A percentile compares a stretch with the other conserved stretches of the same genome.
These are phyloP conservation scores for Kluyveromyces lactis DNA, from an alignment of 805 yeast species.

Conservation along the genomic window DNA sequence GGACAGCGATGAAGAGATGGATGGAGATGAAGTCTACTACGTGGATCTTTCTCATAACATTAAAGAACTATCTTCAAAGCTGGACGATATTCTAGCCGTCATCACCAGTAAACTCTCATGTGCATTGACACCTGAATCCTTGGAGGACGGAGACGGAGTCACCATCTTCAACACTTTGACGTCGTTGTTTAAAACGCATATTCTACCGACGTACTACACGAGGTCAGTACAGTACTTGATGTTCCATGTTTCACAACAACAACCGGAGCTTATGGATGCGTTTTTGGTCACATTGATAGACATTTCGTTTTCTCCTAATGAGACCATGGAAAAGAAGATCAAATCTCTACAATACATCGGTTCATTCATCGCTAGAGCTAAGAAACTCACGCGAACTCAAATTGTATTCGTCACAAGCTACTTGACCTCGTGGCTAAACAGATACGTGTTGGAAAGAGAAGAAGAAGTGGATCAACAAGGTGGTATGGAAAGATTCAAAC, in stretches of 20 bases:
- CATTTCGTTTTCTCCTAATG: slow-evolving; percentile 63
- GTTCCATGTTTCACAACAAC: slow-evolving; percentile 74
- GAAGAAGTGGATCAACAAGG: slow-evolving; percentile 56
- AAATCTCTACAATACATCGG: slow-evolving; percentile 90
- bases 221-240: slow-evolving; percentile 78
- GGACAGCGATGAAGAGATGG: slow-evolving; percentile 27
- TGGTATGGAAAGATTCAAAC: slow-evolving; percentile 86
- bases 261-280: slow-evolving; percentile 76
- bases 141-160: slow-evolving; percentile 58
- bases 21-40: slow-evolving; percentile 40
- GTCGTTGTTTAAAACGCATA: slow-evolving; percentile 69
- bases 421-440: slow-evolving; percentile 73
- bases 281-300: slow-evolving; percentile 76
- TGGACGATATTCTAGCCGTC: slow-evolving; percentile 59
- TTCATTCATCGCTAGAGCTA: slow-evolving; percentile 84
- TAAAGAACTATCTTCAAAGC: slow-evolving; percentile 49
- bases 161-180: slow-evolving; percentile 63
- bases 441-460: slow-evolving; percentile 79
- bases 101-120: slow-evolving; percentile 44
- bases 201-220: slow-evolving; percentile 88
- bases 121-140: slow-evolving; percentile 41
- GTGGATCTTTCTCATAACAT: slow-evolving; percentile 41
- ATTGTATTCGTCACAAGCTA: slow-evolving; percentile 76
- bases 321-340: slow-evolving; percentile 64
- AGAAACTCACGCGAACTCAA: slow-evolving; percentile 60